Evolutionary conservation across 805 yeast species (phyloP).

Genomic region (Komagataella pseudopastoris): DNA sequence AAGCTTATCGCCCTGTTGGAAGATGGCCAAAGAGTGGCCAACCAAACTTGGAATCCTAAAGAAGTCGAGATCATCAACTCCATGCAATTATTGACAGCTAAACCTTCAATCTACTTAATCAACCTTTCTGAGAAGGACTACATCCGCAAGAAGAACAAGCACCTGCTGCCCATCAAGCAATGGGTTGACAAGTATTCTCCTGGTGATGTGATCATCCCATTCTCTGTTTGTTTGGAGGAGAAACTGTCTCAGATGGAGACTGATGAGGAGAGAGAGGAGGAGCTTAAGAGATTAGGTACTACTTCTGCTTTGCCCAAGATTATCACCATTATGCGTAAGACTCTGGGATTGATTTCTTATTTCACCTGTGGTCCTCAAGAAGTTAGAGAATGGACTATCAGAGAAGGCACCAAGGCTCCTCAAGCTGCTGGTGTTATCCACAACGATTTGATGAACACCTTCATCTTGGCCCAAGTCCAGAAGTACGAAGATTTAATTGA

Average conservation of each 20-base stretch:
- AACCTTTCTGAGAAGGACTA: constrained; percentile 67
- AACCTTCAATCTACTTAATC: constrained; percentile 71
- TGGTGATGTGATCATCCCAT: constrained; percentile 77
- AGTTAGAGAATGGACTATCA: constrained; percentile 81
- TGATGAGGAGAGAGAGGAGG: constrained; percentile 28
- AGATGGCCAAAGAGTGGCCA: constrained; percentile 47
- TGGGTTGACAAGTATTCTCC: constrained; percentile 67
- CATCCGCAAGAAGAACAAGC: constrained; percentile 35
- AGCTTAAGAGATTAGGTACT: constrained; percentile 21
- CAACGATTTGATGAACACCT: constrained; percentile 71
- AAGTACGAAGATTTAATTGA: constrained; percentile 49
- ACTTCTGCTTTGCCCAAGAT: constrained; percentile 47
- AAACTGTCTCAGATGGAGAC: constrained; percentile 78
- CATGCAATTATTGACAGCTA: constrained; percentile 70
- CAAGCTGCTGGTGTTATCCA: constrained; percentile 98
- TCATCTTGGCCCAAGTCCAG: constrained; percentile 64
- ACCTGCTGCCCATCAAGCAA: constrained; percentile 31
- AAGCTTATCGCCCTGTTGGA: constrained; percentile 50
- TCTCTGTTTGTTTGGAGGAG: constrained; percentile 87
- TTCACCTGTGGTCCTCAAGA: constrained; percentile 82
- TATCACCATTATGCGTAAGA: constrained; percentile 50
- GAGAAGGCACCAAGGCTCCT: constrained; percentile 87
- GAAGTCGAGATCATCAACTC: constrained; percentile 59
- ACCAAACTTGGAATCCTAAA: constrained; percentile 42
- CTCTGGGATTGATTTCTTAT: constrained; percentile 62